A percentile compares a stretch with the other conserved stretches of the same genome.
Evolutionary conservation across 257 asterid species (phyloP).

Genomic region (Capsicum pubescens): DNA sequence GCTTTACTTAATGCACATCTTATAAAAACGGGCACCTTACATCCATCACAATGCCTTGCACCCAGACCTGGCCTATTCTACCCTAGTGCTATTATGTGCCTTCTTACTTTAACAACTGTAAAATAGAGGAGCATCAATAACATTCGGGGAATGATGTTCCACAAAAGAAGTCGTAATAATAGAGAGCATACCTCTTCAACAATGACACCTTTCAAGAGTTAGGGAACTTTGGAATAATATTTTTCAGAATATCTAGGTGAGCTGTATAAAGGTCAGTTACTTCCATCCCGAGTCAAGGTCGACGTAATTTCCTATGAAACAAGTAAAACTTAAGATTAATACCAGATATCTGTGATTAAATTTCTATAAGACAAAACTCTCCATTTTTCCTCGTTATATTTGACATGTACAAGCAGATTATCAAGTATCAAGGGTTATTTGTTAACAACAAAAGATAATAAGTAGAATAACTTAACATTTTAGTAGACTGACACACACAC

Average conservation of each 20-base stretch:
- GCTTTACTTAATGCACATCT: background rate
- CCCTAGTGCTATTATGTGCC: background rate
- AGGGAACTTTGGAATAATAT: constrained; percentile 13
- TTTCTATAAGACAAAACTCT: background rate
- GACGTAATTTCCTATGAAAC: background rate
- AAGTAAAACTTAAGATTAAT: background rate
- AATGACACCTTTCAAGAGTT: constrained; percentile 17
- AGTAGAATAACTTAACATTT: background rate
- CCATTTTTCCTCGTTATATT: background rate
- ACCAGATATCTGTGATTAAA: background rate
- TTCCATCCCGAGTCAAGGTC: constrained; percentile 16
- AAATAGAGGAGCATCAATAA: background rate
- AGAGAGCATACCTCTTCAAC: constrained; percentile 29
- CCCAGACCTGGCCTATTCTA: background rate
- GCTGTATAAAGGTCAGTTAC: constrained; percentile 4
- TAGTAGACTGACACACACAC: background rate
- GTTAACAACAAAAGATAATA: background rate
- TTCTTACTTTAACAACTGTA: background rate
- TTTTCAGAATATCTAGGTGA: background rate
- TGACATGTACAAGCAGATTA: background rate
- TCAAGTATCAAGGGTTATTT: background rate
- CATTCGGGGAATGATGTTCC: background rate
- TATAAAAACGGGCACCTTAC: background rate
- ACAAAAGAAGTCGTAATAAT: background rate
- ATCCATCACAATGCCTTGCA: background rate